Conservation (phyloP, 1,284 basidiomycete species). For the Moesziomyces antarcticus region DNA sequence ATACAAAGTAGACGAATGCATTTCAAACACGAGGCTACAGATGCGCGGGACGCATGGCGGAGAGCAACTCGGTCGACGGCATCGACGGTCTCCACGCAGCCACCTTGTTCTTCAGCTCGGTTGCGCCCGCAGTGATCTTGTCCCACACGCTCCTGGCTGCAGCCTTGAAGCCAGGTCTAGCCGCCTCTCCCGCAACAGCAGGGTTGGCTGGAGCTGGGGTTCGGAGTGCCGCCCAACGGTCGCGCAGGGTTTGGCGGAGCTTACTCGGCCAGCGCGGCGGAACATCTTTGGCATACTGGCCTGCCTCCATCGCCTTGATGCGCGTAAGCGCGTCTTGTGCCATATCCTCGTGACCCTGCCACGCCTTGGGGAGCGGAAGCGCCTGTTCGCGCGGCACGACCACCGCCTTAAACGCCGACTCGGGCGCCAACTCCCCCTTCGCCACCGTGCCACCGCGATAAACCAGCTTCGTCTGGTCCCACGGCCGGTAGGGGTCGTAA, state of each 20-base stretch:
- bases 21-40: no score
- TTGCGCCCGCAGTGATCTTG: not conserved
- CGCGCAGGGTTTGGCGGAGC: not conserved
- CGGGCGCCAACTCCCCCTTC: not conserved
- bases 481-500: constrained; percentile 1
- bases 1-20: no score
- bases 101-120: not conserved
- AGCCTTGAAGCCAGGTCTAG: no score
- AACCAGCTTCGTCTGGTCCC: not conserved
- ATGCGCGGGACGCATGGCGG: not conserved
- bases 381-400: not conserved
- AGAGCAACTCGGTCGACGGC: not conserved
- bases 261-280: no score
- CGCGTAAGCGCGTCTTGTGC: not conserved
- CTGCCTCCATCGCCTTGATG: not conserved
- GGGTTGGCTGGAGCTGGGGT: no score
- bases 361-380: not conserved
- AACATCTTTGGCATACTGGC: not conserved
- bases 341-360: not conserved
- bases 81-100: not conserved
- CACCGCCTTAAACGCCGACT: not conserved
- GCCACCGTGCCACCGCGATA: not conserved
- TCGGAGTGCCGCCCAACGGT: not conserved
- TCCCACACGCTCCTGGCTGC: not conserved
- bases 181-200: no score